Evolutionary conservation across 306 rosid species (phyloP).

Genomic region (Fragaria iinumae): DNA sequence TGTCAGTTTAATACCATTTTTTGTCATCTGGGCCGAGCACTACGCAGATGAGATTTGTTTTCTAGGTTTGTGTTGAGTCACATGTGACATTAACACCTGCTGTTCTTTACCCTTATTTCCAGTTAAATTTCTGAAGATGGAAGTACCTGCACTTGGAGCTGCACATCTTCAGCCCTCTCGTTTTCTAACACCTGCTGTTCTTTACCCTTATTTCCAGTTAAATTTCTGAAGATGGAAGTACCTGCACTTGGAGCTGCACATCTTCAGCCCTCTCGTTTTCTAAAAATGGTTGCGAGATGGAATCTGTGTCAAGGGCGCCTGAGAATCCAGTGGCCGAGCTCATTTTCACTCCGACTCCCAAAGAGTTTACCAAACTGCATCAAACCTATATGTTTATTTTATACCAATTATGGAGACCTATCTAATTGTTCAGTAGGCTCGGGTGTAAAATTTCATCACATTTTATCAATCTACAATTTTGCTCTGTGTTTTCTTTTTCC

Average conservation of each 20-base stretch:
- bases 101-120: not conserved
- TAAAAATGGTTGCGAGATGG: not conserved
- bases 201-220: not conserved
- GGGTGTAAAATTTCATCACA: not conserved
- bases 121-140: not conserved
- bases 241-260: not conserved
- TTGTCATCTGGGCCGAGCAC: not conserved
- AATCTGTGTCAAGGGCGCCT: not conserved
- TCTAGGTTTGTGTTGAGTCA: not conserved
- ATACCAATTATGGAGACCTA: not conserved
- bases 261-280: not conserved
- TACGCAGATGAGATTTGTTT: not conserved
- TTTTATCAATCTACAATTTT: not conserved
- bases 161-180: not conserved
- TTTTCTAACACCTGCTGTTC: not conserved
- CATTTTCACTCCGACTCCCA: not conserved
- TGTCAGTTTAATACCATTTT: not conserved
- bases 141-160: not conserved
- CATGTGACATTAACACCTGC: not conserved
- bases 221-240: conserved; percentile 5
- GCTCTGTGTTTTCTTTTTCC: not conserved
- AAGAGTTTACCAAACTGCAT: not conserved
- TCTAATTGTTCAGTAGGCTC: not conserved
- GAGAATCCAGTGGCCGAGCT: not conserved
- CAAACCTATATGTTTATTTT: too few relatives aligned